phyloP scores from a whole-genome alignment of 768 basidiomycete species.

The Leccinum longicurvipes region DNA sequence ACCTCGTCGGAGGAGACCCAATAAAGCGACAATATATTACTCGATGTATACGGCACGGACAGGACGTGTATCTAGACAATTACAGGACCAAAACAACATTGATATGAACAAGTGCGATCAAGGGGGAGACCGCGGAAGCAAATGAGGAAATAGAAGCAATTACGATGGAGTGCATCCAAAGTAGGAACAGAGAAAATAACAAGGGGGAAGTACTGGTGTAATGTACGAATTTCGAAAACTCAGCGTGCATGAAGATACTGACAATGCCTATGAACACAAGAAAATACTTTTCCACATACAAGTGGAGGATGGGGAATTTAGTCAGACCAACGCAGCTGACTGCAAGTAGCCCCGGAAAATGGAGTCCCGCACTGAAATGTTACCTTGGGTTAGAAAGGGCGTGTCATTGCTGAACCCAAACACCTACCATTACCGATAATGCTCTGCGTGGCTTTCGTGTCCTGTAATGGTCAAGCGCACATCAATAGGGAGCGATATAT shows the following conservation, averaged over 20 bases:
- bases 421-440: constrained; percentile 77
- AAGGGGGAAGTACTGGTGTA: not conserved
- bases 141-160: constrained; percentile 9
- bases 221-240: constrained; percentile 6
- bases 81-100: constrained; percentile 17
- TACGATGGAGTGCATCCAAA: not conserved
- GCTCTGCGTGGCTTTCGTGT: constrained; percentile 78
- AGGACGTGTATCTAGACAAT: not conserved
- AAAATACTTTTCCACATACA: not conserved
- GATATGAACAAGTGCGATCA: constrained; percentile 4
- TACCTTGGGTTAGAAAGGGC: constrained; percentile 8
- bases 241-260: not conserved
- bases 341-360: constrained; percentile 74
- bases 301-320: constrained; percentile 10
- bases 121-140: not conserved
- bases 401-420: not conserved
- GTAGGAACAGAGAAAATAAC: constrained; percentile 1
- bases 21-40: constrained; percentile 12
- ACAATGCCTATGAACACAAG: constrained; percentile 7
- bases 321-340: constrained; percentile 63
- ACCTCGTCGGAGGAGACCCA: constrained; percentile 22
- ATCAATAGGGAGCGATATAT: not conserved
- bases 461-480: constrained; percentile 38
- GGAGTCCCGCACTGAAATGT: constrained; percentile 58
- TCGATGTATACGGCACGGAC: not conserved